phyloP scores from a whole-genome alignment of 441 rosid species.

The Biscutella laevigata region DNA sequence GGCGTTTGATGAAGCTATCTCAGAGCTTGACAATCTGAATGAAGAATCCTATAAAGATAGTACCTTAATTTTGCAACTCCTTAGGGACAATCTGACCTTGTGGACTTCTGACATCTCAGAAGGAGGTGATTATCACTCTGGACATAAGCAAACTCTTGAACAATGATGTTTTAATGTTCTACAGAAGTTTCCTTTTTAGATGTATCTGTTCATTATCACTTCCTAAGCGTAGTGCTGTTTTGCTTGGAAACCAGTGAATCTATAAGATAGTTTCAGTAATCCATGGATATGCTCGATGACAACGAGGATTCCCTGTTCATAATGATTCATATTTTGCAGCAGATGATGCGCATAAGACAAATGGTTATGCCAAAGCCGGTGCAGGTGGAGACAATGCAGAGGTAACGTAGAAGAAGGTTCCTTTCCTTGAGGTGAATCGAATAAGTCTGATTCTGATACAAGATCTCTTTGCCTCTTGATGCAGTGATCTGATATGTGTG shows the following conservation, averaged over 20 bases:
- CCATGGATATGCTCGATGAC: not conserved
- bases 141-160: constrained; percentile 1
- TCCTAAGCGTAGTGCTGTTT: not conserved
- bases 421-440: not conserved
- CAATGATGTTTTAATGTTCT: not conserved
- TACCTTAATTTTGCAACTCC: constrained; percentile 70
- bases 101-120: constrained; percentile 66
- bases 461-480: constrained; percentile 11
- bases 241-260: not conserved
- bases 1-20: constrained; percentile 69
- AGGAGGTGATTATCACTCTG: constrained; percentile 23
- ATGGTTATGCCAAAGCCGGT: constrained; percentile 20
- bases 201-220: not conserved
- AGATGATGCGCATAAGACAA: constrained; percentile 23
- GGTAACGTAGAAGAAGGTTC: constrained; percentile 19
- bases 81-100: constrained; percentile 64
- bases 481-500: constrained; percentile 22
- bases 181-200: not conserved
- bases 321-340: not conserved
- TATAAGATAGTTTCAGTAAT: not conserved
- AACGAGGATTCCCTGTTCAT: not conserved
- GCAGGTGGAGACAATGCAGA: constrained; percentile 22
- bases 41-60: constrained; percentile 81
- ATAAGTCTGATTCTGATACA: not conserved
- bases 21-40: constrained; percentile 60